A percentile compares a stretch with the other conserved stretches of the same genome.
These are phyloP conservation scores for Penicillium sp. DNA, from an alignment of 2,329 filamentous ascomycete genomes.

Conservation along the genomic window DNA sequence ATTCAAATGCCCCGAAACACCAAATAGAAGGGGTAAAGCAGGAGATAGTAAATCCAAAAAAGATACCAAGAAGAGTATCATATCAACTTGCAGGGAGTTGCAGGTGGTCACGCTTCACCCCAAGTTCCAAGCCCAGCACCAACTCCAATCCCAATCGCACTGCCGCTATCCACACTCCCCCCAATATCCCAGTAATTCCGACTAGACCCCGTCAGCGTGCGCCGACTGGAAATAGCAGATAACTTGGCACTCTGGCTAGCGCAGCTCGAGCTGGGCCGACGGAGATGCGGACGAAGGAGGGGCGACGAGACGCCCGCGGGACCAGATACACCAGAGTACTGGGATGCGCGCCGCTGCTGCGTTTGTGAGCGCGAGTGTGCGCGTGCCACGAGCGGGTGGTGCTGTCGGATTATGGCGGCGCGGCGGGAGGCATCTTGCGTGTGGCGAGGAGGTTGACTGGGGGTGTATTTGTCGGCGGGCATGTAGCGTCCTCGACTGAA, in stretches of 20 bases:
- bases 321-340: slow-evolving; percentile 37
- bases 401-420: slow-evolving; percentile 80
- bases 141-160: slow-evolving; percentile 70
- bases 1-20: not conserved
- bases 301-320: slow-evolving; percentile 36
- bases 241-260: slow-evolving; percentile 85
- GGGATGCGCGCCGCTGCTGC: slow-evolving; percentile 58
- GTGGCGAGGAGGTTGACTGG: slow-evolving; percentile 39
- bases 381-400: slow-evolving; percentile 81
- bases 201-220: slow-evolving; percentile 64
- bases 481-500: slow-evolving; percentile 61
- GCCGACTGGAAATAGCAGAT: slow-evolving; percentile 69
- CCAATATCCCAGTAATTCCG: slow-evolving; percentile 94
- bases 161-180: slow-evolving; percentile 76
- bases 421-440: slow-evolving; percentile 72
- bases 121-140: slow-evolving; percentile 75
- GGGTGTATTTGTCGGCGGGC: slow-evolving; percentile 37
- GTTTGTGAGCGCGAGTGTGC: slow-evolving; percentile 50
- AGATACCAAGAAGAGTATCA: not conserved
- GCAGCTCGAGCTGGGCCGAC: slow-evolving; percentile 67
- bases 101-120: slow-evolving; percentile 66
- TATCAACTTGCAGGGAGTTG: not conserved
- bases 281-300: slow-evolving; percentile 50
- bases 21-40: not conserved
- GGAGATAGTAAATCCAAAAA: not conserved